Conservation (phyloP, 2,329 filamentous ascomycete genomes). For the Aureobasidium sp. region DNA sequence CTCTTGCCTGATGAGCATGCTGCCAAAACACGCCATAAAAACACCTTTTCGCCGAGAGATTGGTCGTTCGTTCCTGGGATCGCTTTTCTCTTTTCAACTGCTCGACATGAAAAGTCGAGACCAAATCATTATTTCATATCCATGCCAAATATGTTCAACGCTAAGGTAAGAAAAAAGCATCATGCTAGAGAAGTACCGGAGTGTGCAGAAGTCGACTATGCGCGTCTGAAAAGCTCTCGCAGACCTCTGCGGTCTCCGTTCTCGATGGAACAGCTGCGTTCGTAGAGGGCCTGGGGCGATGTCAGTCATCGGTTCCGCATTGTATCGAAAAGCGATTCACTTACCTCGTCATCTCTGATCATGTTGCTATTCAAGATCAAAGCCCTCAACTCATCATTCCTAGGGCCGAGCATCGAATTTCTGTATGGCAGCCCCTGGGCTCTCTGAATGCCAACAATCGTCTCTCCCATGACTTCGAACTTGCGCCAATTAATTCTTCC, state of each 20-base stretch:
- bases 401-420: constrained; percentile 31
- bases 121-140: constrained; percentile 14
- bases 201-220: background rate
- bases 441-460: constrained; percentile 82
- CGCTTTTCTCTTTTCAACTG: background rate
- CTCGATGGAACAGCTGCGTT: constrained; percentile 16
- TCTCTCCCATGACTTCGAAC: constrained; percentile 91
- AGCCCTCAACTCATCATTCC: constrained; percentile 63
- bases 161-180: background rate
- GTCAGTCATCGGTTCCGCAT: background rate
- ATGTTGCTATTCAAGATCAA: constrained; percentile 77
- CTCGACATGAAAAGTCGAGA: background rate
- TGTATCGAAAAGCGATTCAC: constrained; percentile 26
- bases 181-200: background rate
- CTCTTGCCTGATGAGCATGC: constrained; percentile 1
- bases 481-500: constrained; percentile 90
- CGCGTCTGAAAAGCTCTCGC: constrained; percentile 18
- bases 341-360: constrained; percentile 79
- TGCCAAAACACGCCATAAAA: background rate
- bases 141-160: background rate
- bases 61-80: background rate
- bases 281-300: constrained; percentile 16
- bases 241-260: constrained; percentile 13
- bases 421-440: constrained; percentile 77
- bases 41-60: background rate